Evolutionary conservation across 2,329 filamentous ascomycete genomes (phyloP).

Genomic region (Aspergillus pseudoviridinutans): DNA sequence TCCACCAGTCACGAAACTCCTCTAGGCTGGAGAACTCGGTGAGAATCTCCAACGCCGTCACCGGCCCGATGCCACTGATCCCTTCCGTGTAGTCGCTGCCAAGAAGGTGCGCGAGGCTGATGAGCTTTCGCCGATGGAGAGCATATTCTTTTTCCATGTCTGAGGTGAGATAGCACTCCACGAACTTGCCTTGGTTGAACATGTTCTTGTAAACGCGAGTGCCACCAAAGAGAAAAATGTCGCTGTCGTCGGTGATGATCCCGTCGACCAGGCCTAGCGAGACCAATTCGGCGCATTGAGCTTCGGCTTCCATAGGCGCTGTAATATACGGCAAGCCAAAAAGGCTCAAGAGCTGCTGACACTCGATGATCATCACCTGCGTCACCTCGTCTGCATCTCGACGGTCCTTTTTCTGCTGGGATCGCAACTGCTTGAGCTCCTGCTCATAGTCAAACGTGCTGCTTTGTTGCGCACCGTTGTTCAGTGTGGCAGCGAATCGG

Average conservation of each 20-base stretch:
- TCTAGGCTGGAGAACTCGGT: slow-evolving; percentile 75
- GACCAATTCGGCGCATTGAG: slow-evolving; percentile 92
- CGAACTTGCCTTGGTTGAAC: slow-evolving; percentile 98
- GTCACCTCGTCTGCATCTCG: slow-evolving; percentile 96
- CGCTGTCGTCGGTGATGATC: slow-evolving; percentile 95
- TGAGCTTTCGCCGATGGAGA: slow-evolving; percentile 79
- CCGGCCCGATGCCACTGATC: slow-evolving; percentile 82
- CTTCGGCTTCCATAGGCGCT: slow-evolving; percentile 98
- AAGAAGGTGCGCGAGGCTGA: slow-evolving; percentile 82
- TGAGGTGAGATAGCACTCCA: slow-evolving; percentile 83
- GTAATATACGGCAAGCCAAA: slow-evolving; percentile 97
- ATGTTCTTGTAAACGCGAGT: slow-evolving; percentile 99
- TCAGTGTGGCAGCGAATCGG: slow-evolving; percentile 83
- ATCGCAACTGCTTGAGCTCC: slow-evolving; percentile 80
- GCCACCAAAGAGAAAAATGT: slow-evolving; percentile 94
- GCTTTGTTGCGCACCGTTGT: slow-evolving; percentile 66
- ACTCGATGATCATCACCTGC: slow-evolving; percentile 92
- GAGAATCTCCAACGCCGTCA: slow-evolving; percentile 89
- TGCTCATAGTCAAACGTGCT: slow-evolving; percentile 77
- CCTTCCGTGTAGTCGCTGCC: slow-evolving; percentile 96
- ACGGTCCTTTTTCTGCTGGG: slow-evolving; percentile 94
- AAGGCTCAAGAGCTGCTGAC: slow-evolving; percentile 80
- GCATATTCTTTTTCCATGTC: slow-evolving; percentile 89
- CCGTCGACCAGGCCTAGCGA: slow-evolving; percentile 84
- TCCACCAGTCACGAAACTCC: slow-evolving; percentile 87